Evolutionary conservation across 1,284 basidiomycete genomes (phyloP).

Genomic region (Ganoderma meredithae): DNA sequence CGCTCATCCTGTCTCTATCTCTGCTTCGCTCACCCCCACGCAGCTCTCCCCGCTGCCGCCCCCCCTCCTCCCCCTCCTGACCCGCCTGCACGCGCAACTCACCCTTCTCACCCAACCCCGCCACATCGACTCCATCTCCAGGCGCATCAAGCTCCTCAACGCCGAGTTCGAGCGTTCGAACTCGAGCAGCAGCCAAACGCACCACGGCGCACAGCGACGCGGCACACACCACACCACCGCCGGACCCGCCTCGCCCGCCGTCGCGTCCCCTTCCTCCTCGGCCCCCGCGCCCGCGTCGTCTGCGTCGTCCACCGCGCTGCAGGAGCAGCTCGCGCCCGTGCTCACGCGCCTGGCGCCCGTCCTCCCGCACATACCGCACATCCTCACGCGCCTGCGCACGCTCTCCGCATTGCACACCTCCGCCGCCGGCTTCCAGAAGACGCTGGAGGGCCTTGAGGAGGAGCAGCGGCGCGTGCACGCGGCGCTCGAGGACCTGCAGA

Average conservation of each 20-base stretch:
- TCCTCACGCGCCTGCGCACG: constrained; percentile 88
- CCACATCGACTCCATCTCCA: constrained; percentile 95
- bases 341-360: constrained; percentile 87
- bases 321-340: constrained; percentile 77
- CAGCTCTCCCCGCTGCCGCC: constrained; percentile 75
- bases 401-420: constrained; percentile 85
- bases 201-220: constrained; percentile 41
- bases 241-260: constrained; percentile 21
- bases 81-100: constrained; percentile 86
- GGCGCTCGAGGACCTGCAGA: constrained; percentile 71
- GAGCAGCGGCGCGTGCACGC: constrained; percentile 71
- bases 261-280: constrained; percentile 45
- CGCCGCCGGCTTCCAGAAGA: constrained; percentile 79
- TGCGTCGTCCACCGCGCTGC: constrained; percentile 45
- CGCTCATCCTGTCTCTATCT: not conserved
- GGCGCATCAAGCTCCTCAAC: constrained; percentile 91
- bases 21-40: not conserved
- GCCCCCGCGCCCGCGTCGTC: constrained; percentile 42
- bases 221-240: constrained; percentile 29
- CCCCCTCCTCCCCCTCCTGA: constrained; percentile 84
- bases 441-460: constrained; percentile 74
- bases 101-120: constrained; percentile 93
- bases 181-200: constrained; percentile 49
- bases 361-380: constrained; percentile 89
- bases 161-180: constrained; percentile 92